Percentiles rank a stretch among this genome's conserved stretches.
Evolutionary conservation across 345 rosid genomes (phyloP).

Genomic region (Tarenaya hassleriana): DNA sequence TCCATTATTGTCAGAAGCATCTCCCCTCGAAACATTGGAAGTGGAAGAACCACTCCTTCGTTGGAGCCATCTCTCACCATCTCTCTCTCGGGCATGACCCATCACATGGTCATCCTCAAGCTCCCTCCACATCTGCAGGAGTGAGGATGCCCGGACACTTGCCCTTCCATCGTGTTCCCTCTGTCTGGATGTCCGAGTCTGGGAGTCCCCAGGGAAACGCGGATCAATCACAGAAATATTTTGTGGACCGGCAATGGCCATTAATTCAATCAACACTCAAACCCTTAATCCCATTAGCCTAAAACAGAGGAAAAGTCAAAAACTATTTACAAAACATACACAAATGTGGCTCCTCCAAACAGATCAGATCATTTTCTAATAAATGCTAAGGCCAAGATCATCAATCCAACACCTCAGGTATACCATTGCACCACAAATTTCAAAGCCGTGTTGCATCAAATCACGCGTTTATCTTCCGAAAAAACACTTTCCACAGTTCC

Average conservation of each 20-base stretch:
- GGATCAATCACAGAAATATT: constrained; percentile 67
- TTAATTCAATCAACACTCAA: constrained; percentile 24
- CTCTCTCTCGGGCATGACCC: constrained; percentile 52
- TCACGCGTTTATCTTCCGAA: constrained; percentile 20
- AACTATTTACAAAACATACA: constrained; percentile 34
- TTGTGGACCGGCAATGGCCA: constrained; percentile 89
- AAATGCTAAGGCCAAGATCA: constrained; percentile 17
- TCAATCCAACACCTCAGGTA: constrained; percentile 23
- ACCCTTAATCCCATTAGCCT: constrained; percentile 42
- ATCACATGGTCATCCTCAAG: constrained; percentile 80
- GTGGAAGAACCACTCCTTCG: constrained; percentile 36
- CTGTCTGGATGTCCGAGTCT: constrained; percentile 43
- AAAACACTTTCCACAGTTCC: constrained; percentile 5
- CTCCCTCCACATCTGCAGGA: constrained; percentile 84
- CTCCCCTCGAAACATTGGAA: constrained; percentile 32
- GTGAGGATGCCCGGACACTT: constrained; percentile 67
- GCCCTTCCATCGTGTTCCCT: constrained; percentile 49
- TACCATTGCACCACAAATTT: constrained; percentile 24
- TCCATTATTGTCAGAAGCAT: constrained; percentile 34
- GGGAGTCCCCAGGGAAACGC: constrained; percentile 64
- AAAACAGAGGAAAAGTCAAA: constrained; percentile 23
- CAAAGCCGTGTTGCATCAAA: constrained; percentile 17
- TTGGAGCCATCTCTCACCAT: constrained; percentile 38
- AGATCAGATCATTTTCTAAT: constrained; percentile 26
- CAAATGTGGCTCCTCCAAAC: constrained; percentile 28